phyloP scores from a whole-genome alignment of 192 early-diverging fungal genomes.

The Coemansia sp. region DNA sequence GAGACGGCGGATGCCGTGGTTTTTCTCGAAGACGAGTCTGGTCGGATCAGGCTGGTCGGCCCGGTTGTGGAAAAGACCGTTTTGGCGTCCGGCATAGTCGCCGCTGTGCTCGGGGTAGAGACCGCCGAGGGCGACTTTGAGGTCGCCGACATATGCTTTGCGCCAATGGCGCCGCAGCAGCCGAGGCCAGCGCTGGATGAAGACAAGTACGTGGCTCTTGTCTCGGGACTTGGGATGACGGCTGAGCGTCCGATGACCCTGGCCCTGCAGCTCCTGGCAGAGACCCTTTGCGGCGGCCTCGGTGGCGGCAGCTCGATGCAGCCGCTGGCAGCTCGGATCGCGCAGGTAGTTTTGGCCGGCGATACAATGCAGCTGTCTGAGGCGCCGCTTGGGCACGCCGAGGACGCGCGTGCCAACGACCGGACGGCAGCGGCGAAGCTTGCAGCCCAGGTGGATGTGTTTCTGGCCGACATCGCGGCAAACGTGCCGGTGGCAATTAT shows the following conservation, averaged over 20 bases:
- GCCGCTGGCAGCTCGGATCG: conserved; percentile 56
- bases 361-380: conserved; percentile 56
- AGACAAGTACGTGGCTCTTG: conserved; percentile 71
- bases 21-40: conserved; percentile 89
- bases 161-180: conserved; percentile 60
- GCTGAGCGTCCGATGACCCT: conserved; percentile 49
- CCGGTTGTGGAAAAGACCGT: conserved; percentile 48
- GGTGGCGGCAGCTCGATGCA: conserved; percentile 66
- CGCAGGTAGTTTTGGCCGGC: conserved; percentile 74
- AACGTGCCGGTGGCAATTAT: conserved; percentile 70
- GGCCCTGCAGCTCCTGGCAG: conserved; percentile 69
- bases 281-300: conserved; percentile 74
- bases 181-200: conserved; percentile 26
- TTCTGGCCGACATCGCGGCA: conserved; percentile 61
- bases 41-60: conserved; percentile 76
- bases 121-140: conserved; percentile 76
- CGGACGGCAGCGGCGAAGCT: conserved; percentile 47
- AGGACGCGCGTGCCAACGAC: conserved; percentile 52
- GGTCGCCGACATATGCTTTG: conserved; percentile 77
- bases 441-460: conserved; percentile 59
- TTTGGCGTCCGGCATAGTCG: conserved; percentile 78
- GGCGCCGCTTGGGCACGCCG: conserved; percentile 48
- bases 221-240: conserved; percentile 73
- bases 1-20: conserved; percentile 57
- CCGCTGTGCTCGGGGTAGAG: conserved; percentile 78